Conservation (phyloP, 352 stramenopile species). For the Pythium chondricola region DNA sequence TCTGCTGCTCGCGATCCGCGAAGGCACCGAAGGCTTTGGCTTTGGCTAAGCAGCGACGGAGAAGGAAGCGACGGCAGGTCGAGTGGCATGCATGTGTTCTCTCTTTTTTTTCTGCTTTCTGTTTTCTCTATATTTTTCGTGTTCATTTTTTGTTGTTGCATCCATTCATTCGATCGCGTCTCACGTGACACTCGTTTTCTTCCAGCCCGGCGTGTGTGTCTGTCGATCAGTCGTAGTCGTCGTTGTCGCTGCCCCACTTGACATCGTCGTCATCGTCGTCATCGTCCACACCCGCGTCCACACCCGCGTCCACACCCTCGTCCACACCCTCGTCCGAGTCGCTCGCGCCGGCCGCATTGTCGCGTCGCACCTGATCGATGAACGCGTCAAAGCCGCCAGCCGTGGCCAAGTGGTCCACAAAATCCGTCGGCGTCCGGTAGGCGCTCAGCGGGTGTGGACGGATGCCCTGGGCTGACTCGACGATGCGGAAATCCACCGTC, state of each 20-base stretch:
- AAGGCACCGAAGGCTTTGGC: constrained; percentile 96
- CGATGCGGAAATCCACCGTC: constrained; percentile 71
- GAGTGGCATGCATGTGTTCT: constrained; percentile 8
- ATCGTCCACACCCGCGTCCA: constrained; percentile 9
- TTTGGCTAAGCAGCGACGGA: constrained; percentile 86
- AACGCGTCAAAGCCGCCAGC: constrained; percentile 75
- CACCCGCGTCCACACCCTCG: constrained; percentile 16
- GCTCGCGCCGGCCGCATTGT: constrained; percentile 35
- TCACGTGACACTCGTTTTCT: not conserved
- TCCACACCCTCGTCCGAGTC: constrained; percentile 16
- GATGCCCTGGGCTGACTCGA: constrained; percentile 60
- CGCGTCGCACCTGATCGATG: constrained; percentile 74
- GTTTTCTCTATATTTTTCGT: constrained; percentile 3
- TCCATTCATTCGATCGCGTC: not conserved
- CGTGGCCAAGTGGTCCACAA: constrained; percentile 71
- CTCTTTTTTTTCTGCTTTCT: not conserved
- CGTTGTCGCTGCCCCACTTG: constrained; percentile 24
- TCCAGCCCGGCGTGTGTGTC: not conserved
- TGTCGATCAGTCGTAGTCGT: constrained; percentile 21
- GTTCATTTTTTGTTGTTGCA: not conserved
- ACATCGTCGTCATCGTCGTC: constrained; percentile 25
- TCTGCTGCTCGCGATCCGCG: constrained; percentile 95
- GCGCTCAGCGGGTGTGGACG: constrained; percentile 57
- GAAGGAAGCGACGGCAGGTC: not conserved
- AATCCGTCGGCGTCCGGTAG: constrained; percentile 81